Conservation (phyloP, 2,329 filamentous ascomycete species). For the Aspergillus ruber region DNA sequence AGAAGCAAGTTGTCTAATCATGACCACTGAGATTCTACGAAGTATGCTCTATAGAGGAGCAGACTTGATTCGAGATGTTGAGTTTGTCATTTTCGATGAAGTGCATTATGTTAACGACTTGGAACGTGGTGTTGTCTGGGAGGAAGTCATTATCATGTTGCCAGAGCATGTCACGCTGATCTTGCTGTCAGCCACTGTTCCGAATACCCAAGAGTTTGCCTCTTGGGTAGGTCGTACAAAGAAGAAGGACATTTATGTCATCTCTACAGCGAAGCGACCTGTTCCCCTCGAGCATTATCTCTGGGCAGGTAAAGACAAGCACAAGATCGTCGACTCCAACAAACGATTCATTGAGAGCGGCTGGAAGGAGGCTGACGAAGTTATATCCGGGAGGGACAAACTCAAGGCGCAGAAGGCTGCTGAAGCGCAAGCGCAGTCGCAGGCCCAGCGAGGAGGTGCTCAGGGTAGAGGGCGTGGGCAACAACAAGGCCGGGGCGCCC, state of each 20-base stretch:
- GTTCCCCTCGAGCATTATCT: conserved; percentile 94
- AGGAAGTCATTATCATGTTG: conserved; percentile 99
- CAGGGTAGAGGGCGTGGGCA: conserved; percentile 51
- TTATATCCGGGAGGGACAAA: conserved; percentile 76
- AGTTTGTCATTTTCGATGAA: conserved; percentile 98
- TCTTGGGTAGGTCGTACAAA: conserved; percentile 98
- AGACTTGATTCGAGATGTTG: conserved; percentile 91
- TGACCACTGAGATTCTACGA: conserved; percentile 96
- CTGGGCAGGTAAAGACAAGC: conserved; percentile 86
- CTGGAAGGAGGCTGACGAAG: conserved; percentile 88
- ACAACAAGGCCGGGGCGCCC: conserved; percentile 41
- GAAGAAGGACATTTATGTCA: conserved; percentile 98
- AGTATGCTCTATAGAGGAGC: conserved; percentile 98
- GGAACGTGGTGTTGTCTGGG: conserved; percentile 96
- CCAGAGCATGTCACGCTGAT: conserved; percentile 96
- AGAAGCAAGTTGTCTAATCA: conserved; percentile 95
- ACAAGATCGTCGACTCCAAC: conserved; percentile 90
- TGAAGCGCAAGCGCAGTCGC: conserved; percentile 46
- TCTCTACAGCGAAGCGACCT: conserved; percentile 90
- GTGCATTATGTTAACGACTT: conserved; percentile 98
- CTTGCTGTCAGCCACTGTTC: conserved; percentile 88
- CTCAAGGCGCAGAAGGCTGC: conserved; percentile 51
- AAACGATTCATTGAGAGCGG: conserved; percentile 88
- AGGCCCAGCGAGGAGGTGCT: conserved; percentile 47
- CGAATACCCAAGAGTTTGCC: conserved; percentile 95